These are phyloP conservation scores for Aspergillus pseudoglaucus DNA, from an alignment of 2,329 filamentous ascomycete genomes.

Conservation along the genomic window DNA sequence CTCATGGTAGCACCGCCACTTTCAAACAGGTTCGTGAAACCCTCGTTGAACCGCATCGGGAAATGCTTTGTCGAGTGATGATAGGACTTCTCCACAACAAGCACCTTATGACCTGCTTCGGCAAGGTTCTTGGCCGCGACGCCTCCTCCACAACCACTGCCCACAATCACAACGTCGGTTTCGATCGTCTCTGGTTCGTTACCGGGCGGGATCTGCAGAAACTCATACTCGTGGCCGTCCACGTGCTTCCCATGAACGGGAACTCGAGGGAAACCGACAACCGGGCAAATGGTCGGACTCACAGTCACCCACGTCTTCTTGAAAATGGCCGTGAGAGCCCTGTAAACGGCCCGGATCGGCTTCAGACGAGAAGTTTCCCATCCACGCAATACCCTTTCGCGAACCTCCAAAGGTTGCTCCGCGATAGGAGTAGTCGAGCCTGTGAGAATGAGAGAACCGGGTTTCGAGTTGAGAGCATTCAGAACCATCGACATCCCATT, in stretches of 20 bases:
- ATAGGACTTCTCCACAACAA: slow-evolving; percentile 79
- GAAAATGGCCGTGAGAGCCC: slow-evolving; percentile 44
- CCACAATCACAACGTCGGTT: slow-evolving; percentile 77
- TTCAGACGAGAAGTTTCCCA: slow-evolving; percentile 51
- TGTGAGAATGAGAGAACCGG: slow-evolving; percentile 52
- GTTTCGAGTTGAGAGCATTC: slow-evolving; percentile 48
- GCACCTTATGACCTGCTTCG: slow-evolving; percentile 65
- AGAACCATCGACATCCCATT: slow-evolving; percentile 48
- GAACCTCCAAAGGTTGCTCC: slow-evolving; percentile 47
- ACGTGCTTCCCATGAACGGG: slow-evolving; percentile 48
- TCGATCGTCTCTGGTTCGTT: slow-evolving; percentile 55
- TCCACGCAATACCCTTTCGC: slow-evolving; percentile 46
- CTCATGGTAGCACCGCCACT: slow-evolving; percentile 53
- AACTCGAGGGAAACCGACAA: slow-evolving; percentile 50
- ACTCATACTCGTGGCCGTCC: slow-evolving; percentile 50
- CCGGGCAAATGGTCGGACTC: slow-evolving; percentile 44
- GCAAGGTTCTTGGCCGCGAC: slow-evolving; percentile 76
- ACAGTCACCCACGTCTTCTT: slow-evolving; percentile 49
- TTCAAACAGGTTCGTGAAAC: slow-evolving; percentile 61
- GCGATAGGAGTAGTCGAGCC: slow-evolving; percentile 51
- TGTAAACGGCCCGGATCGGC: slow-evolving; percentile 45
- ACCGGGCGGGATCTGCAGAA: slow-evolving; percentile 52
- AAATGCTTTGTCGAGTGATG: slow-evolving; percentile 66
- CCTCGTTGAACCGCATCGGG: slow-evolving; percentile 64
- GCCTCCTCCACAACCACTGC: slow-evolving; percentile 78